phyloP scores from a whole-genome alignment of 2,329 filamentous ascomycete species.

The Penicillium digitatum region DNA sequence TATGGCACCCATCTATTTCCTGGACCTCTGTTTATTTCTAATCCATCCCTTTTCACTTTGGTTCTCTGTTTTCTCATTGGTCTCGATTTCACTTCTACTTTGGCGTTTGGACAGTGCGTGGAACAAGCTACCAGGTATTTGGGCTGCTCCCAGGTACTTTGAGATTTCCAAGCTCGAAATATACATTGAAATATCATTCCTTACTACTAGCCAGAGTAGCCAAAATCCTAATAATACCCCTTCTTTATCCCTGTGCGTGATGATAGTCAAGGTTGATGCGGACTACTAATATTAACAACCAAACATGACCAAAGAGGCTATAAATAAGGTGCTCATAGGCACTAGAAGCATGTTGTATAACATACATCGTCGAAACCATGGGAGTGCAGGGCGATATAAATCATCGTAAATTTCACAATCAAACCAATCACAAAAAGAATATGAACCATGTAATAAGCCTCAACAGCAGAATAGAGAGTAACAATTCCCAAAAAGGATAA shows the following conservation, averaged over 20 bases:
- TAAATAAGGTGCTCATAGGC: not conserved
- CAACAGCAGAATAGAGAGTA: not conserved
- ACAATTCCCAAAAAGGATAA: slow-evolving; percentile 15
- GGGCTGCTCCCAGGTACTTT: not conserved
- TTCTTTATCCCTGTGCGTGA: not conserved
- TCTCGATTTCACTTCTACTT: not conserved
- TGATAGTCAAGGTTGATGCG: not conserved
- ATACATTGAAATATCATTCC: not conserved
- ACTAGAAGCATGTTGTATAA: too few species aligned
- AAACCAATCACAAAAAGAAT: not conserved
- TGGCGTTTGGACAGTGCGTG: not conserved
- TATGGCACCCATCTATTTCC: slow-evolving; percentile 24
- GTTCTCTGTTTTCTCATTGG: not conserved
- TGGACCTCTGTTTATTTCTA: slow-evolving; percentile 32
- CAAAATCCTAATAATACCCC: not conserved
- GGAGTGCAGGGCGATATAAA: not conserved
- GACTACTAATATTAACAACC: not conserved
- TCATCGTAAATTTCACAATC: not conserved
- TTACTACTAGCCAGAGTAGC: not conserved
- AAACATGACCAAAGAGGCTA: not conserved
- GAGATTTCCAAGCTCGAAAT: not conserved
- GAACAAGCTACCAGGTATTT: not conserved
- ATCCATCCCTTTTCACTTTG: slow-evolving; percentile 9
- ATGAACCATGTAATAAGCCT: not conserved
- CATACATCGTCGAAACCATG: not conserved